Base-by-base conservation (phyloP, 1,284 basidiomycete genomes). In the Psilocybe mexicana region DNA sequence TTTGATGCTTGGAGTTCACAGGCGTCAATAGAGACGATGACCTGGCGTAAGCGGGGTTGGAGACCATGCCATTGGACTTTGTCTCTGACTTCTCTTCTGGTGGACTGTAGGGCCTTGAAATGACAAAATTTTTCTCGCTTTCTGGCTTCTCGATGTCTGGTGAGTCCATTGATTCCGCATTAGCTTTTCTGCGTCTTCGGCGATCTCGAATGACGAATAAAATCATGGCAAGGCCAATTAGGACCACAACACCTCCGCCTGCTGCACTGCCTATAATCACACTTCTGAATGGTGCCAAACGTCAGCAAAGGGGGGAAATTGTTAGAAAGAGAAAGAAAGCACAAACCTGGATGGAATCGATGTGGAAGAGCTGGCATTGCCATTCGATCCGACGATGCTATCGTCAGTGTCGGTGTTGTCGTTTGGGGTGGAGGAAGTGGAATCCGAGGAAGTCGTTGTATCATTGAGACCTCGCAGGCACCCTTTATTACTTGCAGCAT, bases 221-320 rank as follows among this genome's bases (percentile, higher is more conserved):
- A 7, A 74, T 59, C 71, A 84, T 76, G 30, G 72, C 67, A 30
- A 79, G 52, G 7, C 72, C 70, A 33, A 83, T 66, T 14, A 79
- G 59, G 33, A 78, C 63, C 6, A 80, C 64, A 10, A 74, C 64
- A 23, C 70, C 71, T 38, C 75, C 77, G 1, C 75, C 78, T 33
- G 77, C 72, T 40, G 76, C 71, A 44, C 77, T 73, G 26, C 78
- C 81, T 55, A 83, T 78, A 52, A 79, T 69, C 18, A 76, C 70
- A 24, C 66, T 64, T 54, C 79, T 81, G 43, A 58, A 18, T 36
- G 38, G 12, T 40, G n/a, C n/a, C 14, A 6, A n/a, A 58, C 36
- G 36, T 8, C 24, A 24, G 42, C 24, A 12, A 42, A 43, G 14
- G 6, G 43, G 14, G 2, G 43, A 38, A 3, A 6, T 2, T 35